Evolutionary conservation across 345 rosid species (phyloP), one percentile per base, ranked within the genome.

Genomic region (Cardamine resedifolia): DNA sequence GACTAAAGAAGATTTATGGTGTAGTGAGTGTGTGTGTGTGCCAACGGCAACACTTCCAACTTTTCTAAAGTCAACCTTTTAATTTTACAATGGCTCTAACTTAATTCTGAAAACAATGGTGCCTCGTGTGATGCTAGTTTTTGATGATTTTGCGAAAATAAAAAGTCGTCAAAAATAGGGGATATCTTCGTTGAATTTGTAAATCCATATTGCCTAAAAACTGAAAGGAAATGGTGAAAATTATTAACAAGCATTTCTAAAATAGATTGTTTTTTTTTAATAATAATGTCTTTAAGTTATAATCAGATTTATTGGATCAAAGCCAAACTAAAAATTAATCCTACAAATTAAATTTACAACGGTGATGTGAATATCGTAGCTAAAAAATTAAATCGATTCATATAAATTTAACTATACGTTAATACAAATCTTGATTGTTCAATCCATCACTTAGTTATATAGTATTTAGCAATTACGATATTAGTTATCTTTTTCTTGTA

Each of bases 51-150:
- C 78, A 67, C 78, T 61, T 33, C 63, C 50, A 75, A 58, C 55
- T 75, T 75, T 68, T 44, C 47, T 51, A 75, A 68, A 75, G 79
- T 75, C 79, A 75, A 68, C 74, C 64, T 18, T 23, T 59, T 8
- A 24, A n/a, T 8, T 55, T 64, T 44, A 45, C 11, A 55, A 15
- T 44, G 49, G 58, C 30, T 73, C 57, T 34, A 45, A 44, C 57
- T 15, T 64, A 19, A 19, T 51, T 61, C 33, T 49, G 18, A 20
- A 20, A 15, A 56, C 27, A 1, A n/a, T n/a, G 33, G 34, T 45
- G 16, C 23, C 36, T 59, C 58, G 21, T 61, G 68, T 26, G 16
- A 49, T 36, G 14, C 21, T 48, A 3, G 2, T 34, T 26, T 70
- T n/a, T 36, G 21, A 18, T 59, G 38, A 48, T 18, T 48, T n/a